Evolutionary conservation across 768 basidiomycete species (phyloP).

Genomic region (Tulasnella calospora): DNA sequence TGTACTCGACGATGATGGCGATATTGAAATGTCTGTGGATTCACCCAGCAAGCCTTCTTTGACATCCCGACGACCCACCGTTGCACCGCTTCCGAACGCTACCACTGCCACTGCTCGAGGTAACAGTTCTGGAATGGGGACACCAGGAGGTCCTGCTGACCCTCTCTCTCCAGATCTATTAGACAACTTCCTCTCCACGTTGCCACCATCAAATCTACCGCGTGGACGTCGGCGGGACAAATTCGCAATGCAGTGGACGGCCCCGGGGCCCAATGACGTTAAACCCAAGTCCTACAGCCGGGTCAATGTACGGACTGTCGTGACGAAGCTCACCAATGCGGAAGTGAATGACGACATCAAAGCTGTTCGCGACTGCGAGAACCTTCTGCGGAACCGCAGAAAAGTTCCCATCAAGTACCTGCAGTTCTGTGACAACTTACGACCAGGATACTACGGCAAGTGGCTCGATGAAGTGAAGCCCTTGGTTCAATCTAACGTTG

Average conservation of each 20-base stretch:
- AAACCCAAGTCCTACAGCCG: constrained; percentile 29
- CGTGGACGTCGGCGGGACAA: background rate
- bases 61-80: background rate
- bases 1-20: constrained; percentile 53
- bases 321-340: constrained; percentile 67
- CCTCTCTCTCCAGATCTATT: constrained; percentile 24
- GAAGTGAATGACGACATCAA: constrained; percentile 68
- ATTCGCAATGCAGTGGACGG: background rate
- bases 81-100: background rate
- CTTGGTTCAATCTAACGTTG: background rate
- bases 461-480: background rate
- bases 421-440: constrained; percentile 74
- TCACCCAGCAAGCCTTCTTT: background rate
- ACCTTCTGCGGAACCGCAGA: constrained; percentile 55
- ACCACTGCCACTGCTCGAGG: background rate
- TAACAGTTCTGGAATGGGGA: background rate
- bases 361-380: constrained; percentile 60
- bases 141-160: background rate
- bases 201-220: constrained; percentile 22
- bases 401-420: constrained; percentile 72
- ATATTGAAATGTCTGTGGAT: constrained; percentile 27
- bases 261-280: background rate
- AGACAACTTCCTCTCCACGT: constrained; percentile 23
- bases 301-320: constrained; percentile 47
- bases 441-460: constrained; percentile 85